Evolutionary conservation across 768 basidiomycete species (phyloP).

Genomic region (Tulasnella sp.): DNA sequence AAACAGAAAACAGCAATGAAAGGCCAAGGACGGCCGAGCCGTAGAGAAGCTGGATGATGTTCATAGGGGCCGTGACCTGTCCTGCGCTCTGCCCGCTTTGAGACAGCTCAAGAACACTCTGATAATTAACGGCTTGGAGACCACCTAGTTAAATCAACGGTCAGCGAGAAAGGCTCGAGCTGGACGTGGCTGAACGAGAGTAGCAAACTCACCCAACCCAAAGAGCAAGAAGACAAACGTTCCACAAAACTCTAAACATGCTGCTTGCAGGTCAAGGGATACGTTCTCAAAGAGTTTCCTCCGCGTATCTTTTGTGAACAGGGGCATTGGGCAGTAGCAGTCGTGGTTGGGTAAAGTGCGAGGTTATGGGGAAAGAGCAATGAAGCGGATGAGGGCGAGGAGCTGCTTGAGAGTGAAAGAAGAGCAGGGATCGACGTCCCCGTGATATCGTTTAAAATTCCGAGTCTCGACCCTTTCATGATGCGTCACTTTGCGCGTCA

Average conservation of each 20-base stretch:
- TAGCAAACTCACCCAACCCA: conserved; percentile 37
- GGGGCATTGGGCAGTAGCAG: neutral
- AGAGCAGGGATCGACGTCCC: no score
- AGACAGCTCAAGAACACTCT: neutral
- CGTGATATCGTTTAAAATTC: no score
- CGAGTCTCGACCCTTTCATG: no score
- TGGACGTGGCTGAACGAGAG: neutral
- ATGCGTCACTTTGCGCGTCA: no score
- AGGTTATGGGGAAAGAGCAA: no score
- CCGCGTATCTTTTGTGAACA: neutral
- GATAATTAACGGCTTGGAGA: conserved; percentile 45
- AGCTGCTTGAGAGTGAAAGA: no score
- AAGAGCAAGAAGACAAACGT: conserved; percentile 49
- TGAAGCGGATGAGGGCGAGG: no score
- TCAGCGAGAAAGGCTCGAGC: neutral
- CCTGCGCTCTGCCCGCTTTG: conserved; percentile 30
- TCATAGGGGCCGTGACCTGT: conserved; percentile 22
- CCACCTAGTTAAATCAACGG: conserved; percentile 36
- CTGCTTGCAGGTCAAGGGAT: conserved; percentile 20
- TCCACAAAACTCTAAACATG: conserved; percentile 21
- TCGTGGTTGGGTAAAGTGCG: no score
- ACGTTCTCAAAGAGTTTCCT: neutral
- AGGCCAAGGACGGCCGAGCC: conserved; percentile 55
- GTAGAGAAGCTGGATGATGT: conserved; percentile 44
- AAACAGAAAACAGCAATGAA: conserved; percentile 53